Conservation (phyloP, 1,284 basidiomycete genomes). For the Apiotrichum brassicae region DNA sequence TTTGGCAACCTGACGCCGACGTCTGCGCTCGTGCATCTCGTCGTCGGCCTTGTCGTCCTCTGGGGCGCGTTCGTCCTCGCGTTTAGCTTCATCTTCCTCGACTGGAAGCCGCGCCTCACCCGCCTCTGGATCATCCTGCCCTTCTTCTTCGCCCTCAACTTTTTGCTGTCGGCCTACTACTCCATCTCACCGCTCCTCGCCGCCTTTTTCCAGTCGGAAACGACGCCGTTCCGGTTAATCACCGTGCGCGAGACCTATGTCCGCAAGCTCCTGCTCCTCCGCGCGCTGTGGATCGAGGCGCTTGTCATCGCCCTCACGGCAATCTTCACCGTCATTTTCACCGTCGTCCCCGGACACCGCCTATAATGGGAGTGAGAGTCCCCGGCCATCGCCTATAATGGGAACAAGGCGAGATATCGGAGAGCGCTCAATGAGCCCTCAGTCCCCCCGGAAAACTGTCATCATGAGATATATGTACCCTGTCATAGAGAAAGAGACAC, state of each 20-base stretch:
- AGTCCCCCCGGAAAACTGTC: too few species aligned
- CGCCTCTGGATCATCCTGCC: slow-evolving; percentile 96
- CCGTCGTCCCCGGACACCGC: slow-evolving; percentile 38
- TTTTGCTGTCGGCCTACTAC: slow-evolving; percentile 90
- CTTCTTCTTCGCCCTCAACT: slow-evolving; percentile 80
- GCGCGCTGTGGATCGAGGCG: slow-evolving; percentile 70
- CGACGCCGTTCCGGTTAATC: slow-evolving; percentile 82
- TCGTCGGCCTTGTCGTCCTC: slow-evolving; percentile 74
- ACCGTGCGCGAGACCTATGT: slow-evolving; percentile 87
- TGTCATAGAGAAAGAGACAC: too few species aligned
- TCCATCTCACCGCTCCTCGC: slow-evolving; percentile 79
- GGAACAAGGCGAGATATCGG: too few species aligned
- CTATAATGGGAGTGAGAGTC: slow-evolving; percentile 13
- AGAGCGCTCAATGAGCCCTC: too few species aligned
- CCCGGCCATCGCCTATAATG: too few species aligned
- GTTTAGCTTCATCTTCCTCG: slow-evolving; percentile 89
- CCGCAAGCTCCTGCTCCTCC: slow-evolving; percentile 73
- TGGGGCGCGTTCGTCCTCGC: slow-evolving; percentile 87
- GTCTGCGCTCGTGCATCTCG: slow-evolving; percentile 73
- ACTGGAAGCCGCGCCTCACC: slow-evolving; percentile 79
- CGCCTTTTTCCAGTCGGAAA: slow-evolving; percentile 45
- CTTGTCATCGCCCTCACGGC: slow-evolving; percentile 34
- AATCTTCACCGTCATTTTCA: slow-evolving; percentile 40
- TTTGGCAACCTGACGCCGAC: slow-evolving; percentile 94
- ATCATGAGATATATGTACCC: too few species aligned